Percentiles rank a stretch among this genome's conserved stretches.
phyloP scores from a whole-genome alignment of 331 rosid genomes.

The Saraca asoca region DNA sequence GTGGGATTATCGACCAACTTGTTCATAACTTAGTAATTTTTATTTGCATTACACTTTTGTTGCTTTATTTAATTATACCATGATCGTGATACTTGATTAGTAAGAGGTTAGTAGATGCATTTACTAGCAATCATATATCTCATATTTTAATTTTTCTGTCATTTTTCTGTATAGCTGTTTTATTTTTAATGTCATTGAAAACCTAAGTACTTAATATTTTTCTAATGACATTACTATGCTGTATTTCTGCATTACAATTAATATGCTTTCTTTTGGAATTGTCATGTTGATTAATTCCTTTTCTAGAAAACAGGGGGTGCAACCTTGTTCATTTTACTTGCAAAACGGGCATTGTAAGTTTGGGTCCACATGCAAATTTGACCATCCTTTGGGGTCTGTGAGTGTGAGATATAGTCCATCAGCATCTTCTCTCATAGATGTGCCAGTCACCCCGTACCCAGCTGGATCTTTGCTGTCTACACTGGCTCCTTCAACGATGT shows the following conservation, averaged over 20 bases:
- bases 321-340: constrained; percentile 74
- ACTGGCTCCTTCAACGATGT: constrained; percentile 60
- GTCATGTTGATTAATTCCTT: constrained; percentile 27
- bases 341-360: constrained; percentile 84
- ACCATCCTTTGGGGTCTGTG: constrained; percentile 72
- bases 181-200: neutral
- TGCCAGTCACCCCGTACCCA: constrained; percentile 74
- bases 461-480: constrained; percentile 73
- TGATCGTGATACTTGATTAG: neutral
- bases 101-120: neutral
- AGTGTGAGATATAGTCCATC: constrained; percentile 65
- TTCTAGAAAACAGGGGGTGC: constrained; percentile 71
- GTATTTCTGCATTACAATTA: constrained; percentile 28
- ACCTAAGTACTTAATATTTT: neutral
- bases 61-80: constrained; percentile 1
- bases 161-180: neutral
- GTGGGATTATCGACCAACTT: constrained; percentile 7
- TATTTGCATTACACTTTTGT: constrained; percentile 5
- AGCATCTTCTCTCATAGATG: constrained; percentile 66
- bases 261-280: constrained; percentile 25
- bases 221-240: constrained; percentile 16
- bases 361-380: constrained; percentile 80
- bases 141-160: neutral
- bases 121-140: neutral
- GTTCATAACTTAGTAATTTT: neutral